Evolutionary conservation across 2,329 filamentous ascomycete genomes (phyloP).

Genomic region (Pestalotiopsis sp.): DNA sequence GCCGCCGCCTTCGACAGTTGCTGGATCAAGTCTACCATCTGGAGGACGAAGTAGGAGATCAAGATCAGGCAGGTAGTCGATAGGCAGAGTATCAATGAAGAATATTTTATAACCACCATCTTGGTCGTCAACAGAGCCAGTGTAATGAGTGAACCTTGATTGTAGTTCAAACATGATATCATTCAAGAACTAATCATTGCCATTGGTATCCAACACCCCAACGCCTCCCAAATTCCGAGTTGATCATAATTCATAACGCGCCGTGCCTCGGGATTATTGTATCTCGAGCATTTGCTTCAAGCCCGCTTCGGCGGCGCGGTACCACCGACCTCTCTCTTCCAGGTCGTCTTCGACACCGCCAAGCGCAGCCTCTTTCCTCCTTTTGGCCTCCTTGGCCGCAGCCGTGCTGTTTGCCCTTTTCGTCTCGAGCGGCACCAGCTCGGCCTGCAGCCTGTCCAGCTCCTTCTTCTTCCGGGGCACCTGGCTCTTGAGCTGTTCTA

Average conservation of each 20-base stretch:
- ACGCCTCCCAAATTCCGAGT: background rate
- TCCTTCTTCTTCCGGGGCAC: slow-evolving; percentile 69
- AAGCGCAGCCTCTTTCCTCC: slow-evolving; percentile 67
- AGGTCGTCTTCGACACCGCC: slow-evolving; percentile 72
- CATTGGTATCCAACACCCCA: background rate
- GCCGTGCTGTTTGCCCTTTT: slow-evolving; percentile 66
- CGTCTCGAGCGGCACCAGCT: slow-evolving; percentile 69
- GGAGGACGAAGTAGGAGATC: too few species aligned
- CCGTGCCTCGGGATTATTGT: background rate
- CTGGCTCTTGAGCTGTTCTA: slow-evolving; percentile 65
- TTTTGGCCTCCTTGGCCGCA: slow-evolving; percentile 71
- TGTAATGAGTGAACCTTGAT: too few species aligned
- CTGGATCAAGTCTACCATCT: too few species aligned
- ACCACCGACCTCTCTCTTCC: slow-evolving; percentile 77
- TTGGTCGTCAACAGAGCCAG: too few species aligned
- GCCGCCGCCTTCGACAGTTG: too few species aligned
- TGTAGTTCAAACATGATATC: too few species aligned
- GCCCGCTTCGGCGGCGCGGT: slow-evolving; percentile 66
- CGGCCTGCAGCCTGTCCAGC: slow-evolving; percentile 66
- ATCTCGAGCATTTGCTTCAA: slow-evolving; percentile 66
- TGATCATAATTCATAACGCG: background rate
- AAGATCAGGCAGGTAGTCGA: too few species aligned
- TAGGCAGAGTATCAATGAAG: too few species aligned
- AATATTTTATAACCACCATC: too few species aligned
- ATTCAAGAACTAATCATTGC: too few species aligned